Percentiles rank a stretch among this genome's conserved stretches.
Conservation (phyloP, 805 yeast genomes). For the Candida jianshihensis region DNA sequence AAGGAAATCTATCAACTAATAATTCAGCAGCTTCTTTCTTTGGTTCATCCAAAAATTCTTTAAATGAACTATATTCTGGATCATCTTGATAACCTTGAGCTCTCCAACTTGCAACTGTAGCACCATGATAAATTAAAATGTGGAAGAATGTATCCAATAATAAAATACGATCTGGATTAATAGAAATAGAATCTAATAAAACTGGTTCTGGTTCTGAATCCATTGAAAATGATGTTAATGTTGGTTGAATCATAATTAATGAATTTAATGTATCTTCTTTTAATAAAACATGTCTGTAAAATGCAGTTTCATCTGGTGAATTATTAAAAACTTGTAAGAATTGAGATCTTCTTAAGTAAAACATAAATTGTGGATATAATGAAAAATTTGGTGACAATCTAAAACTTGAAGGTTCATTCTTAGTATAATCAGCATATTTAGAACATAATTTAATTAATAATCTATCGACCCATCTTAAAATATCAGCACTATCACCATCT, state of each 20-base stretch:
- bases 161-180: conserved; percentile 49
- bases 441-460: conserved; percentile 85
- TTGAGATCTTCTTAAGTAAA: conserved; percentile 59
- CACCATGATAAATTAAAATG: conserved; percentile 60
- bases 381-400: conserved; percentile 42
- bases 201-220: conserved; percentile 53
- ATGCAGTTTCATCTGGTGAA: conserved; percentile 69
- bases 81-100: conserved; percentile 54
- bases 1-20: conserved; percentile 59
- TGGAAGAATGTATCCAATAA: conserved; percentile 66
- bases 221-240: conserved; percentile 48
- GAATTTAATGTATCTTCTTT: conserved; percentile 57
- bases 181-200: conserved; percentile 54
- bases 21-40: conserved; percentile 60
- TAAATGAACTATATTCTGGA: conserved; percentile 53
- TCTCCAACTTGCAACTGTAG: conserved; percentile 60
- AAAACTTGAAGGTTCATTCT: conserved; percentile 60
- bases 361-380: conserved; percentile 60
- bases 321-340: conserved; percentile 60
- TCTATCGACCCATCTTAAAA: conserved; percentile 91
- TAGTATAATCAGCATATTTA: conserved; percentile 87
- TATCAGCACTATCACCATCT: conserved; percentile 87
- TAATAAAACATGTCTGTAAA: conserved; percentile 53
- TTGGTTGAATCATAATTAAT: conserved; percentile 64
- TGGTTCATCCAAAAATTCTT: conserved; percentile 53